Base-by-base conservation (phyloP, 352 stramenopile genomes). In the Phytophthora uliginosa region DNA sequence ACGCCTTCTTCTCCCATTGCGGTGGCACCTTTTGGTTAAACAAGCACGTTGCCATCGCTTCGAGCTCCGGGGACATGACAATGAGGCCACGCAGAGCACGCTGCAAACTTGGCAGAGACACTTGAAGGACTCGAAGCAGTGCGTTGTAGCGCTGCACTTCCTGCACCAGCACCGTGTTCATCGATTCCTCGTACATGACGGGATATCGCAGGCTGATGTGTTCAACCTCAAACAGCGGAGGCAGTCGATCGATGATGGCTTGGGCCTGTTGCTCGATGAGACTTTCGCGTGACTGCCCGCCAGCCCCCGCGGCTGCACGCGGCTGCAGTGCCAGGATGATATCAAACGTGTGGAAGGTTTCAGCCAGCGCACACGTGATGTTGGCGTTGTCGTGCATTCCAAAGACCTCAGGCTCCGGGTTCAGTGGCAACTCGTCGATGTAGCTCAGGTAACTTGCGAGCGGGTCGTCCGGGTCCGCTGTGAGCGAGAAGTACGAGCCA, bases 101-200 rank as follows among this genome's bases (percentile, higher is more conserved):
- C 54, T 96, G 90, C 0, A 97, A 62, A 63, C 84, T 84, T 38
- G 85, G 81, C 2, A 96, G 81, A 33, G 86, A 92, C 8, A 81
- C 79, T 15, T 81, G 66, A 75, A 97, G 92, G 22, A 93, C 76
- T 3, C 58, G 66, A 15, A 97, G 71, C 18, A 97, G 77, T 34
- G 89, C 88, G 68, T 97, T 97, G 66, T 93, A 97, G 13, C 90
- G 86, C 72, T 95, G 83, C 1, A 94, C 86, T 57, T 97, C 90
- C 48, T 97, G 90, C 3, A 92, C 94, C 3, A 99, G 71, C 24
- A 99, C 95, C 2, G 95, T 99, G 82, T 99, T 98, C 95, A 99
- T 98, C 3, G 92, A 98, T 72, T 99, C 95, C 15, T 90, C 71
- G 79, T 99, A 98, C 59, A 82, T 73, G 7, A 98, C 91, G 0